phyloP scores from a whole-genome alignment of 208 protist genomes.

The Leishmania gerbilli region DNA sequence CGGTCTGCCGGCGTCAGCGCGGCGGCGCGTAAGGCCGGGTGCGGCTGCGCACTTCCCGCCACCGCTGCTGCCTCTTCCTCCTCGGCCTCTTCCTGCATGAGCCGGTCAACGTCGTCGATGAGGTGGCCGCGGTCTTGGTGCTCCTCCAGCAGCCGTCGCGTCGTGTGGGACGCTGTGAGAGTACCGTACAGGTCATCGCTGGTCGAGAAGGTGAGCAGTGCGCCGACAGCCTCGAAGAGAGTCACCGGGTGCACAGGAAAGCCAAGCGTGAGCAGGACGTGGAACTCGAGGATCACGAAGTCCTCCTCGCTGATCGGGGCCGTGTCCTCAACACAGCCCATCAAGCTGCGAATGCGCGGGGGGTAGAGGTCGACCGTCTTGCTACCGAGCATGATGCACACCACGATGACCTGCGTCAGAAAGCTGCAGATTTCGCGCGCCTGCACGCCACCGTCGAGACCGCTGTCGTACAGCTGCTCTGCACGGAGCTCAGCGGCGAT shows the following conservation, averaged over 20 bases:
- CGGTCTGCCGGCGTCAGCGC: conserved; percentile 2
- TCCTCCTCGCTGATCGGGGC: conserved; percentile 41
- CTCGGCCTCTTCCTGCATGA: conserved; percentile 18
- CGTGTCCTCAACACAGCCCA: conserved; percentile 50
- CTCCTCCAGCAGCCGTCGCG: conserved; percentile 29
- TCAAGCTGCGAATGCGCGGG: conserved; percentile 54
- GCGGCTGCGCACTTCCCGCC: background rate
- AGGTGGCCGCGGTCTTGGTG: conserved; percentile 30
- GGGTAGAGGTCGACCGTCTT: conserved; percentile 80
- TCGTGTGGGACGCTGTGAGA: conserved; percentile 27
- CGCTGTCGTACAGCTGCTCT: background rate
- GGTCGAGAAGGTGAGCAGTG: conserved; percentile 49
- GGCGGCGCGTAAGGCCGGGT: background rate
- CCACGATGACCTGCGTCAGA: conserved; percentile 73
- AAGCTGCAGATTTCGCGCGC: conserved; percentile 43
- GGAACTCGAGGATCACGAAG: conserved; percentile 61
- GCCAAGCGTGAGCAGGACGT: conserved; percentile 36
- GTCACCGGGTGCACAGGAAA: conserved; percentile 49
- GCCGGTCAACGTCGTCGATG: conserved; percentile 23
- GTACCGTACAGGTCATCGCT: conserved; percentile 34
- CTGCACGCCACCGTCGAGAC: conserved; percentile 21
- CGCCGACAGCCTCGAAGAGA: conserved; percentile 50
- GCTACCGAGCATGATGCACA: conserved; percentile 77
- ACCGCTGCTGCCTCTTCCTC: conserved; percentile 20
- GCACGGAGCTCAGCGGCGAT: background rate